Evolutionary conservation across 2,329 filamentous ascomycete genomes (phyloP).

Genomic region (Colletotrichum tofieldiae): DNA sequence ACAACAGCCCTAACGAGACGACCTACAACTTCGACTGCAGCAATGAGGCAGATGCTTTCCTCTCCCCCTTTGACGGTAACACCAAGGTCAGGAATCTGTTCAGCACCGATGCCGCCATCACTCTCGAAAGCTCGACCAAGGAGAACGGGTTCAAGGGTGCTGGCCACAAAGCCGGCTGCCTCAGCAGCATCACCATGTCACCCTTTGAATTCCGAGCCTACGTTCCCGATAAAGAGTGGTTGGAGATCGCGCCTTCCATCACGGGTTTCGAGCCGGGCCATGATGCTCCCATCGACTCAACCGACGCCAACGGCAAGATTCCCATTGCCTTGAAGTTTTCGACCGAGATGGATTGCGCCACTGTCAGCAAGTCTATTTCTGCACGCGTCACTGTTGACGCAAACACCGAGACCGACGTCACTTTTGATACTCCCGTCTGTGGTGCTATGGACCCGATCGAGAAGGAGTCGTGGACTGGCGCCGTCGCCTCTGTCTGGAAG

Average conservation of each 20-base stretch:
- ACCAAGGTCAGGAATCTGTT: conserved; percentile 75
- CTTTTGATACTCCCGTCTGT: conserved; percentile 62
- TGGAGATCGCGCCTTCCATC: conserved; percentile 64
- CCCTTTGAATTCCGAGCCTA: conserved; percentile 74
- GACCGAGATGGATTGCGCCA: conserved; percentile 72
- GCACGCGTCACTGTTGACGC: conserved; percentile 68
- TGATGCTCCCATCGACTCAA: conserved; percentile 69
- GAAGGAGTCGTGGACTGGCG: conserved; percentile 62
- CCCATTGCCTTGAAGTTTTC: conserved; percentile 72
- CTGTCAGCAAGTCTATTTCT: conserved; percentile 64
- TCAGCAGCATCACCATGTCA: conserved; percentile 66
- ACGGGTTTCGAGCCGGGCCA: conserved; percentile 75
- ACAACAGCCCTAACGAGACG: conserved; percentile 63
- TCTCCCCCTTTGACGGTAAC: conserved; percentile 69
- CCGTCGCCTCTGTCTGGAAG: conserved; percentile 68
- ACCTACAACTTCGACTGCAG: conserved; percentile 72
- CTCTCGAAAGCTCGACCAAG: conserved; percentile 61
- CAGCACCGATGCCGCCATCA: conserved; percentile 71
- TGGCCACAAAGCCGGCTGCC: conserved; percentile 67
- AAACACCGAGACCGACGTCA: conserved; percentile 60
- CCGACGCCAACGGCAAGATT: conserved; percentile 59
- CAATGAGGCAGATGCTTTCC: conserved; percentile 61
- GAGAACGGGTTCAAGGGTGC: conserved; percentile 64
- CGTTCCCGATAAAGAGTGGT: conserved; percentile 58
- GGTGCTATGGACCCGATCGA: conserved; percentile 52